Conservation (phyloP, 1,284 basidiomycete genomes). For the Puccinia polysora region DNA sequence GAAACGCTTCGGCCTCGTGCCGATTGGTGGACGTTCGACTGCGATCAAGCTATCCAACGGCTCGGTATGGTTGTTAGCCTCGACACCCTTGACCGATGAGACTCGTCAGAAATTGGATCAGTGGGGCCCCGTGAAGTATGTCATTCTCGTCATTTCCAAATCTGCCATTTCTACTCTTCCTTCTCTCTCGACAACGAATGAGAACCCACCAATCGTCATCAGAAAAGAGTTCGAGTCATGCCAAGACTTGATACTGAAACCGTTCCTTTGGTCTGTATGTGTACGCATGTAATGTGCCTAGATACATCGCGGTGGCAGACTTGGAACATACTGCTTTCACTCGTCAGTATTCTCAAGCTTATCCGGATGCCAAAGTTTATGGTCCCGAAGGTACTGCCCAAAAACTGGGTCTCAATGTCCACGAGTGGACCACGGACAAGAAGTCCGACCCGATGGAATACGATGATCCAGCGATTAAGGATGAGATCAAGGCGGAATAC, state of each 20-base stretch:
- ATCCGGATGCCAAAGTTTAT: constrained; percentile 47
- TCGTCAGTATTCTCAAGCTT: constrained; percentile 46
- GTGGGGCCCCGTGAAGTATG: constrained; percentile 71
- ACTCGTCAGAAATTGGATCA: constrained; percentile 68
- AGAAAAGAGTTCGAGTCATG: too few relatives aligned
- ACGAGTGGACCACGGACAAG: constrained; percentile 42
- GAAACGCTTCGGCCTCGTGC: constrained; percentile 62
- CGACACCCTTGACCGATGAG: constrained; percentile 68
- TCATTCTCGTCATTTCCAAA: constrained; percentile 30
- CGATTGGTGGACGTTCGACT: constrained; percentile 74
- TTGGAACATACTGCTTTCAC: constrained; percentile 57
- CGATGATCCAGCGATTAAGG: constrained; percentile 30
- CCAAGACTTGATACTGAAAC: constrained; percentile 5
- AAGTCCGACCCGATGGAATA: constrained; percentile 42
- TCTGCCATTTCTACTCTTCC: too few relatives aligned
- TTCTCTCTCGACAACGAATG: too few relatives aligned
- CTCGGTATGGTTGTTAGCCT: constrained; percentile 78
- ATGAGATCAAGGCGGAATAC: constrained; percentile 46
- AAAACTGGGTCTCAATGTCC: constrained; percentile 39
- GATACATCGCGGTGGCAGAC: constrained; percentile 57
- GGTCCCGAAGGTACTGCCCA: constrained; percentile 44
- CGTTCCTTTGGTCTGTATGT: neutral
- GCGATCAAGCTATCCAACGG: constrained; percentile 69
- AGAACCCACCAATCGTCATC: neutral
- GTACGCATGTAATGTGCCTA: constrained; percentile 42